Evolutionary conservation across 441 rosid species (phyloP).

Genomic region (Erysimum pusillum): DNA sequence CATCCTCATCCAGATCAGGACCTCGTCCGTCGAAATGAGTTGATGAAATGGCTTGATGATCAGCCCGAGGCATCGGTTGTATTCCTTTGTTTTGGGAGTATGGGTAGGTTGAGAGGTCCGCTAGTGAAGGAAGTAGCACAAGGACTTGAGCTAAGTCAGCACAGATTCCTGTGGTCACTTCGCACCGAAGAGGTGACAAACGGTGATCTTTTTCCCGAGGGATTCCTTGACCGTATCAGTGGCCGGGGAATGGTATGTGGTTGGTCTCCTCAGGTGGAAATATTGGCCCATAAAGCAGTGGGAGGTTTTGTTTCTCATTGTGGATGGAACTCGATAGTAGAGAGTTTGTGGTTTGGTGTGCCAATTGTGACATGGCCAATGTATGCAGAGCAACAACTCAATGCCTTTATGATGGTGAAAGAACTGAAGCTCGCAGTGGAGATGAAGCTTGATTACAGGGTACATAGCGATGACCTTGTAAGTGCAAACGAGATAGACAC

Average conservation of each 20-base stretch:
- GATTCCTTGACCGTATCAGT: constrained; percentile 51
- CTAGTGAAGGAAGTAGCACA: constrained; percentile 54
- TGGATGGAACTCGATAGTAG: constrained; percentile 64
- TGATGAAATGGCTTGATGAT: constrained; percentile 53
- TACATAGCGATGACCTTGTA: constrained; percentile 43
- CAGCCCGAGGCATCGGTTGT: constrained; percentile 51
- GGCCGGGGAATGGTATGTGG: constrained; percentile 56
- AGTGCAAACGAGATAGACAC: constrained; percentile 51
- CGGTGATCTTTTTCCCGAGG: constrained; percentile 51
- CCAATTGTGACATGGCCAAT: constrained; percentile 61
- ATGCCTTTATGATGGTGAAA: constrained; percentile 57
- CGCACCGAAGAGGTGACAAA: constrained; percentile 23
- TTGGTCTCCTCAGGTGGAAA: constrained; percentile 63
- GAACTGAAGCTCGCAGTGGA: constrained; percentile 55
- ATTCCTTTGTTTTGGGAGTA: constrained; percentile 59
- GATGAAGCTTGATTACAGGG: constrained; percentile 53
- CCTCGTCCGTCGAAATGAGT: constrained; percentile 36
- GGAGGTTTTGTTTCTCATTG: constrained; percentile 66
- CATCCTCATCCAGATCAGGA: constrained; percentile 58
- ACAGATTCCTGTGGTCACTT: constrained; percentile 59
- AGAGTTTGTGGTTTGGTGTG: constrained; percentile 64
- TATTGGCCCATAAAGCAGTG: constrained; percentile 53
- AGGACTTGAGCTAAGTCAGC: constrained; percentile 55
- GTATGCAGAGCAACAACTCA: constrained; percentile 67
- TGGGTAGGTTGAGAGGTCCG: constrained; percentile 44